Conservation (phyloP, 805 yeast genomes). For the Priceomyces haplophilus region DNA sequence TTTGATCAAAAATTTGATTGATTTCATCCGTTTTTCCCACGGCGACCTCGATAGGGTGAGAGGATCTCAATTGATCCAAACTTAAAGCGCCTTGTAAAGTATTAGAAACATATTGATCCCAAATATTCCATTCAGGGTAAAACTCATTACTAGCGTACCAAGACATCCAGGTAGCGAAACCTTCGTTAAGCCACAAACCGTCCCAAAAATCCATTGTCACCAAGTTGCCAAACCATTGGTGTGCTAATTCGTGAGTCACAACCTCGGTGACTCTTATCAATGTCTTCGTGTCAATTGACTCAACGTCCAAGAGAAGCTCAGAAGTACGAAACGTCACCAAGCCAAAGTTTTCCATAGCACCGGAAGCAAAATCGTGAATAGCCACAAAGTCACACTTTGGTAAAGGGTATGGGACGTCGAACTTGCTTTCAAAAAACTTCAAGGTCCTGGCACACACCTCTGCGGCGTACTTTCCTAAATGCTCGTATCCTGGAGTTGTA, state of each 20-base stretch:
- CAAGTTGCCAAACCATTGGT: conserved; percentile 88
- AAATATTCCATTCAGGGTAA: conserved; percentile 83
- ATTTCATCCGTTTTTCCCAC: conserved; percentile 75
- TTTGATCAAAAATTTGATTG: conserved; percentile 81
- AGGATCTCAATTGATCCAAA: conserved; percentile 75
- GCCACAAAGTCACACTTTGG: conserved; percentile 84
- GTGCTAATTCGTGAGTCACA: conserved; percentile 85
- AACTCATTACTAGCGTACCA: conserved; percentile 78
- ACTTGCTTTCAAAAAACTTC: conserved; percentile 66
- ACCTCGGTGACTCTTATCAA: conserved; percentile 80
- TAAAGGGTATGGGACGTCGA: conserved; percentile 72
- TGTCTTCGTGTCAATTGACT: conserved; percentile 59
- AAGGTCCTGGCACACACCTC: conserved; percentile 73
- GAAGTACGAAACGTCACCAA: conserved; percentile 76
- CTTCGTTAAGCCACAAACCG: conserved; percentile 85
- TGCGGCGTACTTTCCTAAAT: conserved; percentile 69
- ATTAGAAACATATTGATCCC: conserved; percentile 79
- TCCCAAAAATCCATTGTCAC: conserved; percentile 95
- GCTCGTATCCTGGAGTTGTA: conserved; percentile 73
- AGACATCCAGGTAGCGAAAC: conserved; percentile 89
- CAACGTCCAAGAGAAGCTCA: conserved; percentile 70
- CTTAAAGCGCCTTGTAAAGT: conserved; percentile 71
- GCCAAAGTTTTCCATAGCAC: conserved; percentile 90
- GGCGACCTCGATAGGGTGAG: conserved; percentile 85
- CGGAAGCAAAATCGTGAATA: conserved; percentile 79